These are phyloP conservation scores for Micromonas commoda DNA, from an alignment of 139 green algal genomes.

Conservation along the genomic window DNA sequence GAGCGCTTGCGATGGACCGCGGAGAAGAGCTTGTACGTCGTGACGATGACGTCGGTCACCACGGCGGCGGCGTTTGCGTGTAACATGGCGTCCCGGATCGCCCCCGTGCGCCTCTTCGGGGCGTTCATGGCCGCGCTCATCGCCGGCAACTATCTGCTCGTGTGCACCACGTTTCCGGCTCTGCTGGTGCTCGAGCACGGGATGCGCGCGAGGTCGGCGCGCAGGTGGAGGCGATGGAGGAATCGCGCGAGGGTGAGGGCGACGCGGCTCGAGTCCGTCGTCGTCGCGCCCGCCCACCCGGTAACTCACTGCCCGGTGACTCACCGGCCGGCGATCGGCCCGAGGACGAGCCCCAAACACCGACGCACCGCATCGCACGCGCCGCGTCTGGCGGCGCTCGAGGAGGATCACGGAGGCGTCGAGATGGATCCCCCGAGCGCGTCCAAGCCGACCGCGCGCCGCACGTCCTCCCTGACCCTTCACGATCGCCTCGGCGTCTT, in stretches of 20 bases:
- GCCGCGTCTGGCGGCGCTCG: too few species aligned
- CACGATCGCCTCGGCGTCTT: too few species aligned
- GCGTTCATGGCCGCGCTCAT: conserved; percentile 20
- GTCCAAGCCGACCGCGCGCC: too few species aligned
- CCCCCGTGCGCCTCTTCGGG: conserved; percentile 23
- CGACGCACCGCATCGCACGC: too few species aligned
- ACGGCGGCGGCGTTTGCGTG: conserved; percentile 20
- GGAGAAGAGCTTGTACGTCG: neutral
- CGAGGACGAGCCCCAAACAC: too few species aligned
- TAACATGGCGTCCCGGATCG: conserved; percentile 12
- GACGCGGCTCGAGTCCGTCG: too few species aligned
- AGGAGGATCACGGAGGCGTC: too few species aligned
- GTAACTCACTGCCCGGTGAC: too few species aligned
- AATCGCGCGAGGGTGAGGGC: neutral
- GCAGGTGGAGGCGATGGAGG: neutral
- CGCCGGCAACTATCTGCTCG: conserved; percentile 7
- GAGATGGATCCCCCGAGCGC: too few species aligned
- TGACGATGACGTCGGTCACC: conserved; percentile 7
- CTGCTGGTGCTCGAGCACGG: conserved; percentile 1
- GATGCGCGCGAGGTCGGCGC: neutral
- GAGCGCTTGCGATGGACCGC: conserved; percentile 10
- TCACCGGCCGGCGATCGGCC: too few species aligned
- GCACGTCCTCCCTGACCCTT: too few species aligned
- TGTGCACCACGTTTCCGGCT: conserved; percentile 2
- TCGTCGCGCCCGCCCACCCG: too few species aligned